Base-by-base conservation (phyloP, 805 yeast genomes). In the Candida arabinofermentans region DNA sequence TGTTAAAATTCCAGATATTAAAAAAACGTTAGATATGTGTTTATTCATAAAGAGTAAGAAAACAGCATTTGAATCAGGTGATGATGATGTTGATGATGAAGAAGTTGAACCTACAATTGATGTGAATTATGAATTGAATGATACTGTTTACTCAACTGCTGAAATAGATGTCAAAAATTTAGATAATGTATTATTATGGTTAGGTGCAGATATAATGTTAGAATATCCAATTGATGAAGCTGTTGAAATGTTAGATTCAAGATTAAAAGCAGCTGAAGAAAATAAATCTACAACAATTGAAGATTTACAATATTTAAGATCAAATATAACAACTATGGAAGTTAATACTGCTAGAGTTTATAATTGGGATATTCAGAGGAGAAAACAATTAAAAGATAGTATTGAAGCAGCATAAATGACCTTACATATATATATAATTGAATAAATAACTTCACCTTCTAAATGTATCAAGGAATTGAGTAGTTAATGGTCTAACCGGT, bases 151-250 rank as follows among this genome's bases (percentile, higher is more conserved):
- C 60, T 85, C 97, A 7, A 79, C 79, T 43, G 99, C 99, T 1
- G 72, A 71, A 27, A 71, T 93, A 24, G 78, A 77, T 30, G 74
- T 79, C 21, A 69, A 80, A 27, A 75, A 74, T 23, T 59, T 74
- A 39, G 63, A 75, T 21, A 61, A 67, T 2, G 98, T 93, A 2
- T 80, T 80, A 49, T 70, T 93, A 36, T 93, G 99, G 99, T 72
- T 93, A n/a, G 99, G 99, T 9, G 99, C 99, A 0, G 96, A 89
- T 53, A 90, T 91, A 8, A 91, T 93, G 98, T 71, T 93, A 57
- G 98, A 93, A 59, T 93, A 91, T 57, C 90, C 96, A 12, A 68
- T 88, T 21, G 85, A 76, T 29, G 99, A 93, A 61, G 99, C 99
- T 2, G 74, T 81, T 36, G 81, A 71, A 27, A 70, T 93, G 51